Conservation (phyloP, 192 early-diverging fungal genomes). For the Gamsiella multidivaricata region DNA sequence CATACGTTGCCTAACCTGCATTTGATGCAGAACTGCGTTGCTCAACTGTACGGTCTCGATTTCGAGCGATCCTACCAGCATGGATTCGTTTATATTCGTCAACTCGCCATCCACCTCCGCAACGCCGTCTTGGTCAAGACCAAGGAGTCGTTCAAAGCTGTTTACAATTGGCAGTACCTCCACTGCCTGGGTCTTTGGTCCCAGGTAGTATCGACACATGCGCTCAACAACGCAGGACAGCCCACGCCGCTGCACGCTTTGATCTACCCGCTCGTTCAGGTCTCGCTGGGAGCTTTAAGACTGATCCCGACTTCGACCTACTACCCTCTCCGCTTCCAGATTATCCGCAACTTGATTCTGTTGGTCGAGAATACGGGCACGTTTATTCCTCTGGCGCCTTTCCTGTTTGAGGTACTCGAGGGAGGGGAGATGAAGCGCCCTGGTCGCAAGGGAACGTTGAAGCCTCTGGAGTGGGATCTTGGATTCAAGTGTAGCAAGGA, state of each 20-base stretch:
- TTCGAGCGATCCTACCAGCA: constrained; percentile 88
- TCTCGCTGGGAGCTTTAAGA: constrained; percentile 77
- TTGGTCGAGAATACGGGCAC: constrained; percentile 76
- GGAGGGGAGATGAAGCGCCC: constrained; percentile 78
- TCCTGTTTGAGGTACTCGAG: constrained; percentile 86
- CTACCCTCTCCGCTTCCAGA: constrained; percentile 94
- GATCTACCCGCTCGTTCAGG: constrained; percentile 91
- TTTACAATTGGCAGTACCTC: constrained; percentile 98
- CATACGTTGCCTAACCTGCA: constrained; percentile 86
- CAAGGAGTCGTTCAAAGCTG: constrained; percentile 86
- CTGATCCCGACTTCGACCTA: constrained; percentile 90
- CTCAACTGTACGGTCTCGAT: constrained; percentile 87
- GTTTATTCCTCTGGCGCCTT: constrained; percentile 87
- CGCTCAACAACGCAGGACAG: constrained; percentile 57
- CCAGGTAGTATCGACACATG: constrained; percentile 82
- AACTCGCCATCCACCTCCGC: constrained; percentile 93
- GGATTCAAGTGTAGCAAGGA: constrained; percentile 83
- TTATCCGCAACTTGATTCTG: constrained; percentile 77
- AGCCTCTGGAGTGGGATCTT: constrained; percentile 84
- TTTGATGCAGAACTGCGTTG: constrained; percentile 93
- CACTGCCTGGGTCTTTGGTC: constrained; percentile 94
- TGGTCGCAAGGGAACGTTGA: constrained; percentile 82
- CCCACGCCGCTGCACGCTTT: constrained; percentile 71
- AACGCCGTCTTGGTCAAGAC: constrained; percentile 86
- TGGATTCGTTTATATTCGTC: constrained; percentile 92